phyloP scores from a whole-genome alignment of 2,329 filamentous ascomycete species.

The Eutypa lata region DNA sequence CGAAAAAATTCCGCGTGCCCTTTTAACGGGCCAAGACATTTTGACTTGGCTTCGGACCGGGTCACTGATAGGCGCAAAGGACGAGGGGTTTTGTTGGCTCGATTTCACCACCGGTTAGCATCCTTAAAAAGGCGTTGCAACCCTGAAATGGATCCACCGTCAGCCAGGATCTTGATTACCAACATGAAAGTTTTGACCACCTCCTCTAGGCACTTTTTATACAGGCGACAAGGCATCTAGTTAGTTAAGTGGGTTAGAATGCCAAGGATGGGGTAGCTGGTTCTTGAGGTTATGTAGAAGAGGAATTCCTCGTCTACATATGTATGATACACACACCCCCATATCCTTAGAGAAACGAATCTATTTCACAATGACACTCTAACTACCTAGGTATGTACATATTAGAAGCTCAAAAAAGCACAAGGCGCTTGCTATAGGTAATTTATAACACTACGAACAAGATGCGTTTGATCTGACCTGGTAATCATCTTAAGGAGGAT shows the following conservation, averaged over 20 bases:
- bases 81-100: conserved; percentile 20
- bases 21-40: conserved; percentile 2
- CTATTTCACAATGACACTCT: conserved; percentile 26
- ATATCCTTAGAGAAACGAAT: conserved; percentile 13
- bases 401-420: conserved; percentile 20
- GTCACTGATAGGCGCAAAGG: conserved; percentile 18
- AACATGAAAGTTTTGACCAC: conserved; percentile 23
- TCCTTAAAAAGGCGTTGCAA: conserved; percentile 19
- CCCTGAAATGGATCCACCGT: conserved; percentile 15
- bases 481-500: conserved; percentile 10
- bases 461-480: conserved; percentile 18
- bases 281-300: conserved; percentile 6
- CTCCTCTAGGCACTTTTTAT: conserved; percentile 5
- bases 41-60: conserved; percentile 23
- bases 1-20: neutral
- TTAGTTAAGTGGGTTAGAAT: neutral
- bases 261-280: neutral
- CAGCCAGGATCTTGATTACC: conserved; percentile 25
- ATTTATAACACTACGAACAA: conserved; percentile 8
- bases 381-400: no score
- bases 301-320: conserved; percentile 9
- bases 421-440: conserved; percentile 13
- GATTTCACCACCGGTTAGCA: conserved; percentile 23
- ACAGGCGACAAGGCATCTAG: neutral
- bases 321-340: conserved; percentile 15